These are phyloP conservation scores for Macrophomina phaseolina DNA, from an alignment of 2,329 filamentous ascomycete genomes.

Conservation along the genomic window DNA sequence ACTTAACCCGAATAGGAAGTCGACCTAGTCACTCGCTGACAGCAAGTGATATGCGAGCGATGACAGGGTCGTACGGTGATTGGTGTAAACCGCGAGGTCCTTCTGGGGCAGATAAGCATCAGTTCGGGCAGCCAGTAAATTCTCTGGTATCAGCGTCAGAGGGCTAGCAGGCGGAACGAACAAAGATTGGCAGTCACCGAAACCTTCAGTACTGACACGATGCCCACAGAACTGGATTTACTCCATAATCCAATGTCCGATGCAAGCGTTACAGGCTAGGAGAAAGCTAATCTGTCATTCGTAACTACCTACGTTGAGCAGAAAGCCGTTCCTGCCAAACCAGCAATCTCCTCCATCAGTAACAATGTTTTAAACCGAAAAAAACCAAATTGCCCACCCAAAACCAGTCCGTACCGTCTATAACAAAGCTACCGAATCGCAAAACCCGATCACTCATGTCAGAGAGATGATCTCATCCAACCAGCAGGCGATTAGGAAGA, in stretches of 20 bases:
- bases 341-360: background rate
- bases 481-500: background rate
- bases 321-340: background rate
- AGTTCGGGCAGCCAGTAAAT: too few species aligned
- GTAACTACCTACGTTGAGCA: slow-evolving; percentile 15
- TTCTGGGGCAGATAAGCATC: background rate
- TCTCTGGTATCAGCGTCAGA: too few species aligned
- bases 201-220: too few species aligned
- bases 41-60: background rate
- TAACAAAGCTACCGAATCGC: slow-evolving; percentile 13
- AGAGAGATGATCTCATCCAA: background rate
- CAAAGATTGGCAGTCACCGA: too few species aligned
- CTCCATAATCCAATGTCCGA: too few species aligned
- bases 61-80: background rate
- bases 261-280: background rate
- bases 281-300: slow-evolving; percentile 13
- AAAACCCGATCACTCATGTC: background rate
- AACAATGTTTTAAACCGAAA: slow-evolving; percentile 6
- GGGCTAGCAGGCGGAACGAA: too few species aligned
- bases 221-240: too few species aligned
- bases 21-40: background rate
- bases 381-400: slow-evolving; percentile 7
- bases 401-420: slow-evolving; percentile 13
- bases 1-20: slow-evolving; percentile 23
- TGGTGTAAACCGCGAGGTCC: background rate